Base-by-base conservation (phyloP, 768 basidiomycete genomes). In the Xerocomellus intermedius region DNA sequence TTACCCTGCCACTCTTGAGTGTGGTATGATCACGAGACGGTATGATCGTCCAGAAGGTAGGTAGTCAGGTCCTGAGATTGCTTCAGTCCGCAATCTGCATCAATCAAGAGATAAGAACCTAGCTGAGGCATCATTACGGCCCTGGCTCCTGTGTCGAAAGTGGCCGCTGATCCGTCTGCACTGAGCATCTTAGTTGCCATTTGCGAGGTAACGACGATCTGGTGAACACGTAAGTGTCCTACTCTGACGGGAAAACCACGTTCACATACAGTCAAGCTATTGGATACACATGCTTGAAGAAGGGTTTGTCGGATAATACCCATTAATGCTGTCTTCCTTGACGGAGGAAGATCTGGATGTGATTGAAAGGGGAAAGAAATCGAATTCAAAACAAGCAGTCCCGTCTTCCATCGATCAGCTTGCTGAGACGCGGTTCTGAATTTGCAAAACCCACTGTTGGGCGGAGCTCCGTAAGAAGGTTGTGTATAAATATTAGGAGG, bases 71-170 rank as follows among this genome's bases (percentile, higher is more conserved):
- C 70, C 74, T 76, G 45, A 39, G 53, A 39, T 52, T 22, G 37
- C 48, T 17, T 61, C 48, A 60, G 47, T 41, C 48, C 38, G 38
- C 52, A 45, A 36, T 46, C 38, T 36, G 6, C 13, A 53, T 48
- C 39, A 42, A 55, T 54, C 38, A 43, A 62, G 38, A 35, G 50
- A 59, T 42, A 64, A 52, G 54, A 64, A 85, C 89, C 82, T 59
- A 88, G 78, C 54, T 80, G 80, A 42, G 89, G 88, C 37, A 82
- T 73, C 79, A 91, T 80, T 42, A 87, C 68, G 10, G 83, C 87
- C 56, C 73, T 80, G 16, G 79, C 77, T 30, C 86, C 80, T 41
- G 82, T 80, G 57, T 88, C 84, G 62, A 85, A 89, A 39, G 71
- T 86, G 41, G 83, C 86, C n/a, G 77, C 59, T 17, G 82, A 74